phyloP scores from a whole-genome alignment of 805 yeast genomes.

The Myxozyma geophila region DNA sequence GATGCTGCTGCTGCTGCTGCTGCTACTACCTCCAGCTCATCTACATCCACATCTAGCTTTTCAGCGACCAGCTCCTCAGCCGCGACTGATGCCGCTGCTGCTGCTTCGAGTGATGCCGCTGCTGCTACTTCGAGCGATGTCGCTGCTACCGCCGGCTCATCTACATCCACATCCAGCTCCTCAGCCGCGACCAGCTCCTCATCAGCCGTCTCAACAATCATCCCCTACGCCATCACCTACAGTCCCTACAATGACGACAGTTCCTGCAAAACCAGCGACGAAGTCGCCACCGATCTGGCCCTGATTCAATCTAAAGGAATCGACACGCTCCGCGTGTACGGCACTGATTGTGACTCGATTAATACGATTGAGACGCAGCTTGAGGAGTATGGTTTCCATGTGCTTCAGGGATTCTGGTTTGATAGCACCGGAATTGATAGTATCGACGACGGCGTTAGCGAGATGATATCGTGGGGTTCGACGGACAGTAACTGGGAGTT shows the following conservation, averaged over 20 bases:
- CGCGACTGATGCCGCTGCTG: neutral
- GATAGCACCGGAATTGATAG: slow-evolving; percentile 65
- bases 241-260: slow-evolving; percentile 64
- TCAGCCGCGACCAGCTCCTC: slow-evolving; percentile 6
- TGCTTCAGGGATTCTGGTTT: slow-evolving; percentile 91
- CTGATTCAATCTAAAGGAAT: slow-evolving; percentile 66
- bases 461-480: slow-evolving; percentile 57
- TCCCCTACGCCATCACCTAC: slow-evolving; percentile 38
- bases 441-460: slow-evolving; percentile 62
- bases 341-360: slow-evolving; percentile 81
- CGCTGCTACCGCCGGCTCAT: neutral
- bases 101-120: neutral
- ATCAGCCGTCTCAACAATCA: slow-evolving; percentile 23
- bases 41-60: slow-evolving; percentile 11
- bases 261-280: slow-evolving; percentile 64
- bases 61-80: slow-evolving; percentile 7
- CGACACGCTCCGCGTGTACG: slow-evolving; percentile 72
- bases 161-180: slow-evolving; percentile 13
- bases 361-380: slow-evolving; percentile 46
- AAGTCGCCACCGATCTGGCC: slow-evolving; percentile 65
- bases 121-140: neutral
- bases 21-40: neutral
- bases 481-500: slow-evolving; percentile 63
- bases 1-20: neutral
- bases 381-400: slow-evolving; percentile 56